phyloP scores from a whole-genome alignment of 1,139 yeast genomes.

The Blastobotrys persicus region DNA sequence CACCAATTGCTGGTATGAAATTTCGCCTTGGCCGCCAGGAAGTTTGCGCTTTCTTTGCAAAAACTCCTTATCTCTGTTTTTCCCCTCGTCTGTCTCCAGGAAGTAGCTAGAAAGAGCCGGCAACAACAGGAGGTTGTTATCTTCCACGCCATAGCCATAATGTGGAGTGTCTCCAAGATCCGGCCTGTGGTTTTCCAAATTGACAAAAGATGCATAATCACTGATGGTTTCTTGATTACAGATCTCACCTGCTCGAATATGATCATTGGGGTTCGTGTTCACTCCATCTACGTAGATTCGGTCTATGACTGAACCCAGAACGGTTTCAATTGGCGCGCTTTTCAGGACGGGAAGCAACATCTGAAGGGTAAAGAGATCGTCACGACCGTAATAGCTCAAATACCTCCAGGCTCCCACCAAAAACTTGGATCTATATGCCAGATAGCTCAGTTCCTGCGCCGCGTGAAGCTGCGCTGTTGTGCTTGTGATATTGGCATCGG shows the following conservation, averaged over 20 bases:
- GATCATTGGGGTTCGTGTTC: slow-evolving; percentile 12
- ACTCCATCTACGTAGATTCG: slow-evolving; percentile 18
- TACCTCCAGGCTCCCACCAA: slow-evolving; percentile 19
- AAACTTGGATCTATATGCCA: slow-evolving; percentile 12
- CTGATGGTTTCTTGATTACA: slow-evolving; percentile 21
- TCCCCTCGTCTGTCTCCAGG: slow-evolving; percentile 13
- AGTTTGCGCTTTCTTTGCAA: slow-evolving; percentile 2
- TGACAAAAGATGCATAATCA: slow-evolving; percentile 18
- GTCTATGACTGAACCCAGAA: slow-evolving; percentile 16
- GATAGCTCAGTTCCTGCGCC: slow-evolving; percentile 6
- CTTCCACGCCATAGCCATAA: slow-evolving; percentile 12
- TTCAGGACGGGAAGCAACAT: slow-evolving; percentile 15
- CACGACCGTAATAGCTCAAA: slow-evolving; percentile 19
- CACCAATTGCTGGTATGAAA: slow-evolving; percentile 10
- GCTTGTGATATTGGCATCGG: background rate
- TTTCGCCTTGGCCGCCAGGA: slow-evolving; percentile 2
- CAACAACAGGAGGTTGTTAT: slow-evolving; percentile 15
- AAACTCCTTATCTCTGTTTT: slow-evolving; percentile 10
- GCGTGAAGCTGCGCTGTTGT: background rate
- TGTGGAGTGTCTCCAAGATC: slow-evolving; percentile 12
- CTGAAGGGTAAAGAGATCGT: slow-evolving; percentile 15
- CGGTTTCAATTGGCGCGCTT: slow-evolving; percentile 15
- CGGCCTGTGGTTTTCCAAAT: slow-evolving; percentile 7
- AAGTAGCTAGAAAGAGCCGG: slow-evolving; percentile 14
- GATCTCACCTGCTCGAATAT: slow-evolving; percentile 17